A percentile compares a stretch with the other conserved stretches of the same genome.
Conservation (phyloP, 805 yeast species). For the Lipomyces sp. region DNA sequence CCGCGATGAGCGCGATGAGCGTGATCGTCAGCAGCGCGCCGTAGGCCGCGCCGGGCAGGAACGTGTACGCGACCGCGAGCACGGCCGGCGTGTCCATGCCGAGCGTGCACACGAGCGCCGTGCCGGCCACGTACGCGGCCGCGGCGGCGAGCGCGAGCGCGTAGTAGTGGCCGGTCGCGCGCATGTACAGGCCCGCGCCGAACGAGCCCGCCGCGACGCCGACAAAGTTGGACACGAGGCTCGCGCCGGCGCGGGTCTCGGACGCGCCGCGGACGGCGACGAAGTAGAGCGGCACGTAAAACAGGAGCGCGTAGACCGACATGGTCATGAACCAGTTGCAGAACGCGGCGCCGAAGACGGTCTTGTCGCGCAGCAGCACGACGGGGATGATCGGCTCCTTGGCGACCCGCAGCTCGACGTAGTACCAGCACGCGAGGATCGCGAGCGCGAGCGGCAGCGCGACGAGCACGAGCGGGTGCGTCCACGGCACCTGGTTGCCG, state of each 20-base stretch:
- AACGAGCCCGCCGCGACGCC: constrained; percentile 71
- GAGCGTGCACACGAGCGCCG: constrained; percentile 19
- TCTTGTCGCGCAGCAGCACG: constrained; percentile 52
- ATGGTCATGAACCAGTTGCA: constrained; percentile 72
- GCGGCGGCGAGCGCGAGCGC: constrained; percentile 28
- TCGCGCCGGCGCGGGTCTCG: constrained; percentile 55
- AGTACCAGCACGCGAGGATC: constrained; percentile 44
- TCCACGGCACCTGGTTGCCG: constrained; percentile 53
- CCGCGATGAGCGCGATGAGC: constrained; percentile 59
- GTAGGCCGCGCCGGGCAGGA: constrained; percentile 54
- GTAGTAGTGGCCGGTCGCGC: constrained; percentile 49
- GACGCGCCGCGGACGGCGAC: constrained; percentile 52
- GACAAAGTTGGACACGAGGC: constrained; percentile 53
- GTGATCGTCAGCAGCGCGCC: constrained; percentile 58
- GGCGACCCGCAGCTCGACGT: constrained; percentile 51
- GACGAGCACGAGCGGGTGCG: constrained; percentile 43
- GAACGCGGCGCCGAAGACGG: constrained; percentile 62
- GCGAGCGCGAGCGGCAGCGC: constrained; percentile 40
- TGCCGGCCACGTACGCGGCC: constrained; percentile 16
- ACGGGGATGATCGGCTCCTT: constrained; percentile 68
- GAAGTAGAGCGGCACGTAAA: constrained; percentile 70
- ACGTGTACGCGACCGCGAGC: constrained; percentile 15
- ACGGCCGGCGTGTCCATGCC: constrained; percentile 12
- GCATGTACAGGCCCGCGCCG: constrained; percentile 64
- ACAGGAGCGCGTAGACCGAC: constrained; percentile 62